Conservation (phyloP, 2,329 filamentous ascomycete genomes). For the Verticillium klebahnii region DNA sequence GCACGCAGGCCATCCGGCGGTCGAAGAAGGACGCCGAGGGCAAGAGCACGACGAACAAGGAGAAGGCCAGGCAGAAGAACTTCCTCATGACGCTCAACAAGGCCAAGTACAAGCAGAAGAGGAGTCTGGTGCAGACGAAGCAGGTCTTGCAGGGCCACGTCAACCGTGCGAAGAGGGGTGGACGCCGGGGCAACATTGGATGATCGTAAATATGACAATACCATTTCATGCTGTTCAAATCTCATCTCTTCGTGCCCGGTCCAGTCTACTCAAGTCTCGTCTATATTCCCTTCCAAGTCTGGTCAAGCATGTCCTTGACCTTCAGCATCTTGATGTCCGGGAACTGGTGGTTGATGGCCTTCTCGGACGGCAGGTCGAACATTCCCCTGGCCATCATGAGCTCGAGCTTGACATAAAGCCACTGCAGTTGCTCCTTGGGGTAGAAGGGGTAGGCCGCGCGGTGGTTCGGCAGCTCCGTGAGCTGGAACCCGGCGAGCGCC, state of each 20-base stretch:
- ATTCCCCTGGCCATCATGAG: constrained; percentile 13
- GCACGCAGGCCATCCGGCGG: constrained; percentile 76
- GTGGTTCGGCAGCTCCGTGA: constrained; percentile 24
- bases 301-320: constrained; percentile 15
- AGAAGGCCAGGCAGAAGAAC: constrained; percentile 97
- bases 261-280: neutral
- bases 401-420: constrained; percentile 15
- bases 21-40: constrained; percentile 83
- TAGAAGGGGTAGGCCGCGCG: constrained; percentile 14
- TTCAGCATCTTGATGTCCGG: constrained; percentile 17
- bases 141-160: constrained; percentile 78
- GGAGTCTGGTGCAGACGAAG: constrained; percentile 81
- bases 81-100: constrained; percentile 98
- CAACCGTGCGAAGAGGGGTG: constrained; percentile 77
- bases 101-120: constrained; percentile 92
- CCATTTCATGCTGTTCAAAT: neutral
- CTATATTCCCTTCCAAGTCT: neutral
- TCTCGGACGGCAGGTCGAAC: constrained; percentile 10
- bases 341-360: constrained; percentile 22
- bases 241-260: neutral
- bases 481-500: constrained; percentile 23
- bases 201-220: constrained; percentile 13
- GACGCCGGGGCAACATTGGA: constrained; percentile 66
- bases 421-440: constrained; percentile 16
- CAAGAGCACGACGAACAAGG: constrained; percentile 95